phyloP scores from a whole-genome alignment of 352 stramenopile species.

The Aphanomyces cochlioides region DNA sequence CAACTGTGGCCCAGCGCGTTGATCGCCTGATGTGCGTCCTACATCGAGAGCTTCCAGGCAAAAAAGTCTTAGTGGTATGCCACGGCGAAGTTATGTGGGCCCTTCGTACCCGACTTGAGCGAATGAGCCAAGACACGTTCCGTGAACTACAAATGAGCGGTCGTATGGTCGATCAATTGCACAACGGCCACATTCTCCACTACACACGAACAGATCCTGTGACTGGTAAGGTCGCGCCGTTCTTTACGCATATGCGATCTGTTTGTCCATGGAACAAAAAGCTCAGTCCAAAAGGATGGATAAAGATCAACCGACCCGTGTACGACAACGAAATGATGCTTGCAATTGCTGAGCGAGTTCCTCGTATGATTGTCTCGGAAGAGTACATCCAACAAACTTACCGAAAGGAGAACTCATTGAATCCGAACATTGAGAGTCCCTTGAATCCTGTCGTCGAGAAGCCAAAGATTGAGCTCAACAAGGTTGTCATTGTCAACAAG shows the following conservation, averaged over 20 bases:
- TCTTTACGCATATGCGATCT: slow-evolving; percentile 84
- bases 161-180: slow-evolving; percentile 85
- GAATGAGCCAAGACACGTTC: slow-evolving; percentile 86
- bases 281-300: slow-evolving; percentile 83
- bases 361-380: slow-evolving; percentile 85
- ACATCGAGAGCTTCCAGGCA: slow-evolving; percentile 74
- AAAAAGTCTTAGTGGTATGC: slow-evolving; percentile 79
- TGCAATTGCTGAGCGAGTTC: slow-evolving; percentile 75
- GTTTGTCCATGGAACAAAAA: slow-evolving; percentile 89
- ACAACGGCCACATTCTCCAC: slow-evolving; percentile 86
- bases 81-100: slow-evolving; percentile 89
- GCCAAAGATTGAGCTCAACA: slow-evolving; percentile 60
- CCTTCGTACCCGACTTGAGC: slow-evolving; percentile 80
- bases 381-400: slow-evolving; percentile 87
- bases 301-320: slow-evolving; percentile 82
- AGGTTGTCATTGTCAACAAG: slow-evolving; percentile 85
- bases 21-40: slow-evolving; percentile 72
- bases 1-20: slow-evolving; percentile 72
- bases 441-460: slow-evolving; percentile 31
- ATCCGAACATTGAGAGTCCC: slow-evolving; percentile 22
- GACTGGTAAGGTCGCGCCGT: slow-evolving; percentile 72
- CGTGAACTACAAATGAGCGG: slow-evolving; percentile 79
- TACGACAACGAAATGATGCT: slow-evolving; percentile 87
- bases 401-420: slow-evolving; percentile 32
- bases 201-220: slow-evolving; percentile 77